phyloP scores from a whole-genome alignment of 2,329 filamentous ascomycete species.

The Tolypocladium tropicale region DNA sequence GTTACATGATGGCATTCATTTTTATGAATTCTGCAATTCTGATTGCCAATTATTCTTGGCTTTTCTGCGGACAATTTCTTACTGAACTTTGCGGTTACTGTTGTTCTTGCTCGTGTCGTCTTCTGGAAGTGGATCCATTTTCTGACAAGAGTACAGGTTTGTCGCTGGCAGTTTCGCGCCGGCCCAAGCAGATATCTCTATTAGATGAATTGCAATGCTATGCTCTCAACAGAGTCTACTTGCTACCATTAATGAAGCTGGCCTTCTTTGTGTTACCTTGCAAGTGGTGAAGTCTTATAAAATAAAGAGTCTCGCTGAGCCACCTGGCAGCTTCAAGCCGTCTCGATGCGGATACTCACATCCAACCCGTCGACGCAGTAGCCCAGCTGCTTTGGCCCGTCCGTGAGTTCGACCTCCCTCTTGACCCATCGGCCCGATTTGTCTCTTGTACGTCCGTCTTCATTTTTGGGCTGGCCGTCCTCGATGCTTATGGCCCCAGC shows the following conservation, averaged over 20 bases:
- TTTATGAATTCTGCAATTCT: constrained; percentile 40
- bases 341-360: constrained; percentile 61
- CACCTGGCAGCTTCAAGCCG: constrained; percentile 6
- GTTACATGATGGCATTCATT: constrained; percentile 26
- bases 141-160: background rate
- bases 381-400: constrained; percentile 71
- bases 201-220: background rate
- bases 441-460: constrained; percentile 7
- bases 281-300: too few relatives aligned
- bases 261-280: background rate
- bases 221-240: background rate
- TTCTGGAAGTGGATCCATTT: background rate
- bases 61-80: constrained; percentile 20
- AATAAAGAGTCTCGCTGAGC: background rate
- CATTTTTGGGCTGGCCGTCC: constrained; percentile 12
- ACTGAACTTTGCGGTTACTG: background rate
- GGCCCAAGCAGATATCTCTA: background rate
- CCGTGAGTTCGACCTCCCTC: constrained; percentile 68
- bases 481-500: constrained; percentile 11
- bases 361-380: constrained; percentile 71
- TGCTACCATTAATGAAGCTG: background rate
- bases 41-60: constrained; percentile 20
- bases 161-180: background rate
- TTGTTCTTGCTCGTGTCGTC: background rate
- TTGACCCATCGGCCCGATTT: constrained; percentile 55